A percentile compares a stretch with the other conserved stretches of the same genome.
Conservation (phyloP, 83 land plant genomes). For the Thuja plicata region DNA sequence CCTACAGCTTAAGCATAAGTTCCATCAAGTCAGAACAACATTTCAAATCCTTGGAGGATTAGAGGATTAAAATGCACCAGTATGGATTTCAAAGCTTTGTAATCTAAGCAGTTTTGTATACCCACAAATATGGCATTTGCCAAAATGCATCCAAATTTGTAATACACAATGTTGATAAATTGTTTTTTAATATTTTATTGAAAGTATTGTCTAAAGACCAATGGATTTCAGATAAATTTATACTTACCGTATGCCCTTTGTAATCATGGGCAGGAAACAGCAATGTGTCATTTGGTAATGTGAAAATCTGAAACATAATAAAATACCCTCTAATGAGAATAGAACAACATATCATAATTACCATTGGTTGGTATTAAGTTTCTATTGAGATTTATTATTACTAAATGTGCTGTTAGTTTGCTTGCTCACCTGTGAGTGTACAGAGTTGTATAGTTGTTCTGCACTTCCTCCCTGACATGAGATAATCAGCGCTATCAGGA, state of each 20-base stretch:
- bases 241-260: slow-evolving; percentile 84
- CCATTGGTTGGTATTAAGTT: background rate
- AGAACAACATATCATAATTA: background rate
- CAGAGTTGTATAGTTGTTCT: slow-evolving; percentile 79
- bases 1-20: background rate
- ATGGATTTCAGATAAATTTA: slow-evolving; percentile 10
- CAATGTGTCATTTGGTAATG: slow-evolving; percentile 84
- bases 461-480: slow-evolving; percentile 89
- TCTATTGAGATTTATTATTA: background rate
- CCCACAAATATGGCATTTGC: background rate
- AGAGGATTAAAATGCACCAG: background rate
- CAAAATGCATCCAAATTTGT: background rate
- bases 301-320: slow-evolving; percentile 59
- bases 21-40: background rate
- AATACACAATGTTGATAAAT: background rate
- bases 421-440: slow-evolving; percentile 81
- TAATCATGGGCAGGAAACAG: slow-evolving; percentile 97
- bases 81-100: background rate
- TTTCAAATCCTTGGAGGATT: background rate
- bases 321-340: background rate
- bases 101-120: background rate
- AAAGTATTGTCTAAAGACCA: background rate
- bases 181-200: background rate
- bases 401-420: background rate
- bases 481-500: background rate